Base-by-base conservation (phyloP, 331 rosid genomes). In the Ulmus americana region DNA sequence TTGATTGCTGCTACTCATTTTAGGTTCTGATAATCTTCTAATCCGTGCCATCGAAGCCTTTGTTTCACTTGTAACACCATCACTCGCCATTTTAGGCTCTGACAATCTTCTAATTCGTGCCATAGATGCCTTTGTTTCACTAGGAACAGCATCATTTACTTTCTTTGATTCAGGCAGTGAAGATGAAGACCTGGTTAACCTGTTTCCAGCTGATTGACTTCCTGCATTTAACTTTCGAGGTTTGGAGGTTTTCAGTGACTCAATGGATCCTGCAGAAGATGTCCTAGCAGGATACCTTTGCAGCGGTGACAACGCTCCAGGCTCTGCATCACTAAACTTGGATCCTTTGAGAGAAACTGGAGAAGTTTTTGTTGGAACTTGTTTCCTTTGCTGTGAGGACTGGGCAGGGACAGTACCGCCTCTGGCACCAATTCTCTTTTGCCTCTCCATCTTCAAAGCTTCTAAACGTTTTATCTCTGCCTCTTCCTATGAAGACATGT, bases 21-120 rank as follows among this genome's bases (percentile, higher is more conserved):
- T 94, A 46, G 97, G 99, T 72, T 90, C 99, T 46, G 99, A 94
- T 70, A 90, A 79, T 77, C 99, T 87, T 81, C 96, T 83, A 65
- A 90, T 87, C 59, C 85, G 77, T 55, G 83, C 82, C 95, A 84
- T 82, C 9, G 97, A 87, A 62, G 78, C 86, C 81, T 90, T 94
- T 50, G 83, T 48, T 75, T 83, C 90, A 75, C 74, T 65, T 70
- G 85, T 3, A 64, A 74, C 80, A 43, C 77, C 84, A 18, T 54
- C 68, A 38, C 71, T 86, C 75, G 83, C 97, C 71, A 65, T 80
- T 87, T 87, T 87, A 49, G 88, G 60, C 64, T 79, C 94, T 39
- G 90, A 85, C 81, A 94, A 77, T 77, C 99, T 87, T 81, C 96
- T 83, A 65, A 90, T 87, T 56, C 85, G 78, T 59, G 83, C 83